These are phyloP conservation scores for Sonneratia alba DNA, from an alignment of 345 rosid genomes.

Conservation along the genomic window DNA sequence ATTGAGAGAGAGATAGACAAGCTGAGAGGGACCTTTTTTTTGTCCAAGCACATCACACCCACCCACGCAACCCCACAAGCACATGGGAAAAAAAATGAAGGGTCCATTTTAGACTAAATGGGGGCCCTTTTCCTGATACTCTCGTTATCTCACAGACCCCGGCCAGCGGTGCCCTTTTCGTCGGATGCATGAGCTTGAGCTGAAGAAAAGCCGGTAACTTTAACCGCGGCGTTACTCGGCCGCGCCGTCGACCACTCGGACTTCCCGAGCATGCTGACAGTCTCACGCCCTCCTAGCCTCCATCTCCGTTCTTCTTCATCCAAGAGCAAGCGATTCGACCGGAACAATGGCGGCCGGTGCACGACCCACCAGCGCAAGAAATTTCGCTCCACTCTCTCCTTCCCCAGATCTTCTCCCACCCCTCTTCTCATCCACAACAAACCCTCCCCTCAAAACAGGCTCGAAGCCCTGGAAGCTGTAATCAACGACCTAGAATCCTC, in stretches of 20 bases:
- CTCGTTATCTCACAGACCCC: no score
- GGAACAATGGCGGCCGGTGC: neutral
- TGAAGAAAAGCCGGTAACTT: neutral
- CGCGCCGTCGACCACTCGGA: neutral
- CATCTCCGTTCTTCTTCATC: neutral
- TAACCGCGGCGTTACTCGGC: neutral
- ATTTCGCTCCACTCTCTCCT: neutral
- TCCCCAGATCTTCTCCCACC: conserved; percentile 43
- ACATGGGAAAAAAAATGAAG: no score
- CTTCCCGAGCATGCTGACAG: neutral
- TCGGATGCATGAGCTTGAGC: neutral
- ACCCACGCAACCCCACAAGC: no score
- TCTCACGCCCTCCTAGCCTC: neutral
- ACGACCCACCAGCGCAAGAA: neutral
- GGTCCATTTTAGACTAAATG: no score
- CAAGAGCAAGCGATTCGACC: neutral
- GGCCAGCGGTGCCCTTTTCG: no score
- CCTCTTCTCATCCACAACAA: conserved; percentile 34
- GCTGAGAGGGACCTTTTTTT: no score
- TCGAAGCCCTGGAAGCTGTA: conserved; percentile 52
- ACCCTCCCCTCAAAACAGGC: conserved; percentile 28
- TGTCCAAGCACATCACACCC: no score
- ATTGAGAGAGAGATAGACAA: no score
- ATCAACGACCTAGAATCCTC: conserved; percentile 52
- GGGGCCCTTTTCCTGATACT: no score